These are phyloP conservation scores for Lipomyces lipofer DNA, from an alignment of 805 yeast genomes.

Conservation along the genomic window DNA sequence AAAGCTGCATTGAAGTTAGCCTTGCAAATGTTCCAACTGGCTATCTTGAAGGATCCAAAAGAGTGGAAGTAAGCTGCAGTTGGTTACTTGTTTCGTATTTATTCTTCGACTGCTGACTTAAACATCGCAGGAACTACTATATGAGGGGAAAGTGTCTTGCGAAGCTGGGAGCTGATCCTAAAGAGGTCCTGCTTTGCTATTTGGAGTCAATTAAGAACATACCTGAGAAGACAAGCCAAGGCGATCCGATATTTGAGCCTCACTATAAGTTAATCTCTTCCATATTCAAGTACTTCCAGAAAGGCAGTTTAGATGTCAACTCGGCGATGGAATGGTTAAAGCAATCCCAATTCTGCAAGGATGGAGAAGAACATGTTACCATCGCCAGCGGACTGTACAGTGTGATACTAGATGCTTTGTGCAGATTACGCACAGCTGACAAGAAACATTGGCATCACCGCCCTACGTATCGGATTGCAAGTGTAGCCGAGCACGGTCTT, in stretches of 20 bases:
- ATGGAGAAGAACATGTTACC: background rate
- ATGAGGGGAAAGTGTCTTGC: slow-evolving; percentile 58
- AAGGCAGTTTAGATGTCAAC: slow-evolving; percentile 40
- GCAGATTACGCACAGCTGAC: slow-evolving; percentile 46
- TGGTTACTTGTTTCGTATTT: too few species aligned
- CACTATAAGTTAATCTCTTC: slow-evolving; percentile 65
- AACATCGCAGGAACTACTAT: slow-evolving; percentile 50
- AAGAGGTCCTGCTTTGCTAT: slow-evolving; percentile 46
- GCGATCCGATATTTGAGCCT: slow-evolving; percentile 71
- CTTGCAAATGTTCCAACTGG: slow-evolving; percentile 48
- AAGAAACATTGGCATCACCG: slow-evolving; percentile 91
- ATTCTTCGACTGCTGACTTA: too few species aligned
- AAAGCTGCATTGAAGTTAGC: slow-evolving; percentile 42
- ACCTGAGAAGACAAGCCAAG: slow-evolving; percentile 26
- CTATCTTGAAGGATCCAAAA: slow-evolving; percentile 46
- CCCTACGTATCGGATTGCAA: slow-evolving; percentile 72
- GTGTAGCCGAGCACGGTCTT: slow-evolving; percentile 56
- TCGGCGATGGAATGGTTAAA: slow-evolving; percentile 47
- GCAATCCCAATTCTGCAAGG: slow-evolving; percentile 40
- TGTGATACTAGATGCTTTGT: slow-evolving; percentile 7
- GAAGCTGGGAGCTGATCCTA: slow-evolving; percentile 47
- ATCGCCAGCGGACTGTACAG: slow-evolving; percentile 5
- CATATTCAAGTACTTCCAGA: slow-evolving; percentile 55
- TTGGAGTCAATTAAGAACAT: slow-evolving; percentile 35
- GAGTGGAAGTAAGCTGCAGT: slow-evolving; percentile 63